Evolutionary conservation across 1,139 yeast species (phyloP), one percentile per base, ranked within the genome.

Genomic region (Eremothecium sinecaudum): DNA sequence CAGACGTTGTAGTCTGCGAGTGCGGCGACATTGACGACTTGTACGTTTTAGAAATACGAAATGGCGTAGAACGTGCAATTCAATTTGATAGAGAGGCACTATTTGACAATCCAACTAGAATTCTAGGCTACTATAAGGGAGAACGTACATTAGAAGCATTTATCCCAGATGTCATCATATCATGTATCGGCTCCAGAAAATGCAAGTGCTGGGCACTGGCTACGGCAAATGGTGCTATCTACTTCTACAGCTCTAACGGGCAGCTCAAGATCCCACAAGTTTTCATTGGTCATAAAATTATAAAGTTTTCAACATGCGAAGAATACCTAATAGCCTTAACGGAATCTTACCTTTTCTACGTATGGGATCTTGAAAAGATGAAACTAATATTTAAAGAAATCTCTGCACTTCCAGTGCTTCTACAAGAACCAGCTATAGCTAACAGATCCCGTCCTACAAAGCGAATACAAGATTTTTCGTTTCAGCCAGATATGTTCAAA

Each of bases 41-140:
- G 15, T 45, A 47, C 24, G 58, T 66, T 13, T 45, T 69, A 26
- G 73, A 69, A 44, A 59, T 68, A 11, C 59, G 72, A 25, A 70
- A 68, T 41, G 70, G 70, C 33, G 59, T 50, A 5, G 61, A 58
- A 36, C 40, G 59, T 27, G 43, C 56, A 3, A 47, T 52, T 33
- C 58, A 55, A 37, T 52, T 48, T 37, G 56, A 58, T 33, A 45
- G 41, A 6, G 50, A 47, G 2, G 58, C 57, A 5, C 38, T 51
- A 17, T 37, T 50, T 4, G 70, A 66, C 19, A 73, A 70, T 36
- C 78, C 77, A 2, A 69, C 78, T 0, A 59, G 68, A 19, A 45
- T 73, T 2, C 44, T 63, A 2, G 67, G 69, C 2, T 58, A 66
- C 19, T 49, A 57, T 11, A 49, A 59, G 24, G 73, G 74, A 6